Base-by-base conservation (phyloP, 768 basidiomycete genomes). In the Mycena chlorophos region DNA sequence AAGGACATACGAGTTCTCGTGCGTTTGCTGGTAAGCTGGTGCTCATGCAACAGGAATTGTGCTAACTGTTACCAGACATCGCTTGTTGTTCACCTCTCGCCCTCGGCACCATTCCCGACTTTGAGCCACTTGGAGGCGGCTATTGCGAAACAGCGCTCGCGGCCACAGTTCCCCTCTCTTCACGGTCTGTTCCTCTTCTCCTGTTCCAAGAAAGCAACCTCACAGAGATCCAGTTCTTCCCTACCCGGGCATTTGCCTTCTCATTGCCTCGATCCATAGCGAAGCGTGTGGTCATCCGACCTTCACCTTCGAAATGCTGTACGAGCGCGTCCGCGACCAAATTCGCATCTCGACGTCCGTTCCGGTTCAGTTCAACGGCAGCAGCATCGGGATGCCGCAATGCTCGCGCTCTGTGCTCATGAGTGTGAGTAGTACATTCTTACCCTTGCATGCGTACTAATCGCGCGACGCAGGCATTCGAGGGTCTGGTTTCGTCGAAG, bases 261-360 rank as follows among this genome's bases (percentile, higher is more conserved):
- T 97, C 39, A 87, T 98, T 56, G 89, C 94, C n/a, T 80, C 85
- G 14, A 79, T 86, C 64, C 95, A 97, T 65, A 78, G 85, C 3
- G 73, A 84, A 23, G 86, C 85, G 10, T 83, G 84, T 5, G 94
- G 94, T 0, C 87, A 94, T 56, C 78, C 88, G 19, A 73, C 74
- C 14, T 86, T 97, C 71, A 98, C 91, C 27, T 96, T 98, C 66
- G 92, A 95, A 64, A 93, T 95, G 86, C 80, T 96, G 6, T 80
- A 88, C 58, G 89, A 91, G 50, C 77, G 78, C 28, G 94, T 94
- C 67, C 82, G 84, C 20, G 81, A 86, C 57, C 88, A 91, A 70
- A 79, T 89, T 19, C 84, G 87, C 20, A 78, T 84, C 20, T 88
- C 89, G 5, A 77, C 78, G 10, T 82, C 86, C 6, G 89, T 89